Evolutionary conservation across 2,329 filamentous ascomycete genomes (phyloP), one percentile per base, ranked within the genome.

Genomic region (Cucurbitaria berberidis): DNA sequence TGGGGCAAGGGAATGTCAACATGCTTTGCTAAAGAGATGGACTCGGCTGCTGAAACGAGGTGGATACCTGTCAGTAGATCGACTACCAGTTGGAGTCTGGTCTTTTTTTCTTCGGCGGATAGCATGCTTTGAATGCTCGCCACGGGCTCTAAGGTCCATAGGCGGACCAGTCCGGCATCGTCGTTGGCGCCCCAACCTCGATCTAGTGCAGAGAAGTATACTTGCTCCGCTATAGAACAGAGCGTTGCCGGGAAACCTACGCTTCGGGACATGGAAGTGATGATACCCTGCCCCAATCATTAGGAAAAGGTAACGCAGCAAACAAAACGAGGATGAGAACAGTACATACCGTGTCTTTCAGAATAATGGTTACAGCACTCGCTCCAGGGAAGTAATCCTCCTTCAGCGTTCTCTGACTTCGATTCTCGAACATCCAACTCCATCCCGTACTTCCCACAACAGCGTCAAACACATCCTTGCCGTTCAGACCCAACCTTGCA

Each of bases 251-350:
- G 81, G 68, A 88, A 89, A 24, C 78, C 77, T 48, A 78, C 74
- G 36, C 83, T 76, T 18, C 86, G 78, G 1, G 86, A 86, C 52
- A 85, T 86, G 22, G 84, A 82, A 1, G 87, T 89, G 68, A 90
- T 88, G 72, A 90, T 90, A 44, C 83, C 80, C 66, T 82, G 36
- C 22, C 5, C 18, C 51, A 18, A 13, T 32, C 8, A 35, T 62
- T 27, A 60, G 53, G 36, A 45, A 16, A 2, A 7, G 29, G 18
- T n/a, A 15, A 19, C 10, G 32, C 16, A 35, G 18, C 16, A 35
- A 29, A 21, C 15, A 21, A 18, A 21, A 29, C 4, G 1, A 22
- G 22, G 7, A 26, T 24, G 11, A 22, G 7, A 15, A 16, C 6
- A 19, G 3, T 7, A 42, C 41, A 18, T 66, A 76, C 74, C 11